Percentiles rank a stretch among this genome's conserved stretches.
These are phyloP conservation scores for Solanum peruvianum DNA, from an alignment of 257 asterid species.

Conservation along the genomic window DNA sequence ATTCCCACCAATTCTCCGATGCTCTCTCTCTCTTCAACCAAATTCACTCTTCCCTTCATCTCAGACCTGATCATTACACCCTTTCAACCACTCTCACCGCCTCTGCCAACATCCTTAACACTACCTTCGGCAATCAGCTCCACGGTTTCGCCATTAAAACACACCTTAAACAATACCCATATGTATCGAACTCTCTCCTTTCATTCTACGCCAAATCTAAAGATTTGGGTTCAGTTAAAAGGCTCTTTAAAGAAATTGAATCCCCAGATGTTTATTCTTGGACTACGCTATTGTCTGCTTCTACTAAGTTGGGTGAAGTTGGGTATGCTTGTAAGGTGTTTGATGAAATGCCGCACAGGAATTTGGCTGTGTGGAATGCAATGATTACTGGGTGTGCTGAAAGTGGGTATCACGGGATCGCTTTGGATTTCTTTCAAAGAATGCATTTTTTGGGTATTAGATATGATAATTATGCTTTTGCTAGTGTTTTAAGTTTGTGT, in stretches of 20 bases:
- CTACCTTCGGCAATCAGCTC: slow-evolving; percentile 45
- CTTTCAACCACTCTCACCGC: slow-evolving; percentile 64
- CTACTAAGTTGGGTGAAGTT: slow-evolving; percentile 56
- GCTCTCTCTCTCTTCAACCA: slow-evolving; percentile 44
- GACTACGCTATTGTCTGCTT: slow-evolving; percentile 64
- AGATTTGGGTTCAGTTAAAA: slow-evolving; percentile 41
- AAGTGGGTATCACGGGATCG: slow-evolving; percentile 28
- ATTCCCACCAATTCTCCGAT: slow-evolving; percentile 29
- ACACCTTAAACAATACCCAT: slow-evolving; percentile 38
- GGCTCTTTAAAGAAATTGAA: slow-evolving; percentile 38
- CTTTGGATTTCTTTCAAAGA: slow-evolving; percentile 32
- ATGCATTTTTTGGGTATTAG: slow-evolving; percentile 51
- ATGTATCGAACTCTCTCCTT: slow-evolving; percentile 59
- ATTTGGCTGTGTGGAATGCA: slow-evolving; percentile 78
- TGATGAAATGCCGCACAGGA: slow-evolving; percentile 41
- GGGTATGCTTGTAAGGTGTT: slow-evolving; percentile 43
- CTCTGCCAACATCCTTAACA: slow-evolving; percentile 29
- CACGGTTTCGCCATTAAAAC: slow-evolving; percentile 44
- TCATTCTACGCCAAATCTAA: slow-evolving; percentile 48
- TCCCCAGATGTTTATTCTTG: slow-evolving; percentile 69
- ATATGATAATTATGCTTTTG: slow-evolving; percentile 62
- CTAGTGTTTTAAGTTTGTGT: slow-evolving; percentile 66
- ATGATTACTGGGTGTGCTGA: slow-evolving; percentile 72
- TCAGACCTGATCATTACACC: slow-evolving; percentile 69
- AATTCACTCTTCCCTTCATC: slow-evolving; percentile 39